Base-by-base conservation (phyloP, 2,329 filamentous ascomycete species). In the Trichoderma harzianum region DNA sequence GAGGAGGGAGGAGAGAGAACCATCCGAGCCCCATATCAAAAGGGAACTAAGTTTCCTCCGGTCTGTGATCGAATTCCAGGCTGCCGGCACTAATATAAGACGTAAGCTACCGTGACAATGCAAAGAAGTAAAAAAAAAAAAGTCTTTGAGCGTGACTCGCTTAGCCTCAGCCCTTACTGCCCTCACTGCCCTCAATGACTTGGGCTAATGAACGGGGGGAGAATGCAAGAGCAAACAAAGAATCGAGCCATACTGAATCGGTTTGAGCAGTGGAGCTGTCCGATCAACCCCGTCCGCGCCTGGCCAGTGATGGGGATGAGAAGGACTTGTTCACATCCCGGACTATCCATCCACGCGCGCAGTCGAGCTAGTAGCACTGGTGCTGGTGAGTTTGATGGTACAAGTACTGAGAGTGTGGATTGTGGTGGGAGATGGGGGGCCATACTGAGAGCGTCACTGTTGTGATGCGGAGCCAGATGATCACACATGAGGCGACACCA, bases 391-490 rank as follows among this genome's bases (percentile, higher is more conserved):
- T 51, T 70, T 55, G 30, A 60, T n/a, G 26, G 55, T 36, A 43
- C 39, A 34, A 30, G 57, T 47, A 70, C 21, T 34, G 60, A 65
- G 60, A 70, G 11, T 24, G 43, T 62, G 62, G 69, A 71, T 67
- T 67, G 51, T 60, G 53, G 55, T 21, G 53, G 36, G 55, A 58
- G 55, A 62, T 39, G 34, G 55, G 43, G 69, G 55, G 26, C 28
- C 62, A 53, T 65, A 71, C 51, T 66, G 62, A 65, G 39, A 61
- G 55, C 28, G 39, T 67, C 61, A 66, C 62, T 36, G 18, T 36
- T 67, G 34, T 47, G 47, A 55, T 63, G 68, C 69, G 69, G 69
- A 71, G 69, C 69, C 55, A 51, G 63, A 71, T 51, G 39, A 71
- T 67, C 69, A 71, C 62, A 51, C 55, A 62, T 39, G 53, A 62